Evolutionary conservation across 345 rosid genomes (phyloP).

Genomic region (Populus ilicifolia): DNA sequence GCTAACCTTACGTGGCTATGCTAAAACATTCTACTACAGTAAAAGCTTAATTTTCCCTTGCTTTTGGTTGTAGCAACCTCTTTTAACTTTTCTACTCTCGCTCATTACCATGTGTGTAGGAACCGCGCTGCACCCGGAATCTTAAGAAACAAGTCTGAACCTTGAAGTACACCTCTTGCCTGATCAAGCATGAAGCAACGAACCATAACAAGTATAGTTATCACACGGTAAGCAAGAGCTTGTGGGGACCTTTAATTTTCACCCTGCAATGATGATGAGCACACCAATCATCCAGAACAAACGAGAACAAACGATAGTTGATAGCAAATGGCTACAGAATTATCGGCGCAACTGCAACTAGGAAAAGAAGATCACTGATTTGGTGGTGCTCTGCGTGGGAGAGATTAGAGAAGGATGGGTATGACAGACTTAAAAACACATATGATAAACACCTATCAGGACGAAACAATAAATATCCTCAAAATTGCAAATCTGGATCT

Average conservation of each 20-base stretch:
- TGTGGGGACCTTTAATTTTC: background rate
- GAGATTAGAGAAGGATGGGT: background rate
- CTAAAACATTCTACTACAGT: too few relatives aligned
- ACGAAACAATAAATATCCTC: background rate
- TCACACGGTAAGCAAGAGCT: too few relatives aligned
- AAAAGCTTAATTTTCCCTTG: too few relatives aligned
- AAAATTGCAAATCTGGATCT: constrained; percentile 1
- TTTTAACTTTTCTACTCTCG: too few relatives aligned
- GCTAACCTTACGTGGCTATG: too few relatives aligned
- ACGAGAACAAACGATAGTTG: background rate
- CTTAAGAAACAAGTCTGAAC: too few relatives aligned
- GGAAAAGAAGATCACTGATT: too few relatives aligned
- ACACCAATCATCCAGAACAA: background rate
- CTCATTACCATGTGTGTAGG: too few relatives aligned
- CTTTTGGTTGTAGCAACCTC: too few relatives aligned
- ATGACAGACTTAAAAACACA: background rate
- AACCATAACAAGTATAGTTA: background rate
- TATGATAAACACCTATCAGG: background rate
- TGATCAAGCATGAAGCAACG: background rate
- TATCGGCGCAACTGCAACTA: too few relatives aligned
- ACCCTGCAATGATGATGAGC: background rate
- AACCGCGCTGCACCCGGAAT: too few relatives aligned
- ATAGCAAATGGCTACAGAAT: background rate
- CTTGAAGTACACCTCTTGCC: background rate
- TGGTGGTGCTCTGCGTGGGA: background rate